Base-by-base conservation (phyloP, 768 basidiomycete species). In the Pisolithus sp. region DNA sequence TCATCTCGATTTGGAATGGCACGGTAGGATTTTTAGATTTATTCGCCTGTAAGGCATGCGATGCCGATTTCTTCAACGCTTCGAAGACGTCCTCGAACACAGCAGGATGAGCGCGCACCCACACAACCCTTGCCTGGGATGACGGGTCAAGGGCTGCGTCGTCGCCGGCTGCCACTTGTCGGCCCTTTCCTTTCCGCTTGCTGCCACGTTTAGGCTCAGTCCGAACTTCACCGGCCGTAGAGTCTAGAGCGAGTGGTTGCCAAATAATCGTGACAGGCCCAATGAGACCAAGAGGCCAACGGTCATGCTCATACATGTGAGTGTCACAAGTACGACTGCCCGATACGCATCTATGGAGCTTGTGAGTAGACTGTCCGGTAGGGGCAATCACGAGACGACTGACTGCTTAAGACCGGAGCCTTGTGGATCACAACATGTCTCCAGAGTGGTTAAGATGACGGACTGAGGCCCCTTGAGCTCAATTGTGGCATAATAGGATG, bases 101-200 rank as follows among this genome's bases (percentile, higher is more conserved):
- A 2, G 80, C 76, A 0, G 94, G 94, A 64, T 98, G 94, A 12
- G 81, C 73, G 45, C 83, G 79, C 18, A 94, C 59, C 92, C 94
- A 94, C 7, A 90, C 62, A 17, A 70, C 70, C 34, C 86, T 75
- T 5, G 47, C 48, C 7, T 51, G 51, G n/a, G 47, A 44, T 38
- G 49, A 48, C 26, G 53, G 36, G 28, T 49, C 50, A 36, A 52
- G 18, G 17, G 24, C 20, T 41, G 52, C 28, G 21, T 49, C 46
- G 49, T 60, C 49, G 2, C 58, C 59, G 50, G 62, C 63, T 26
- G 66, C 67, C 52, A 68, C 71, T 37, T 65, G 64, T 58, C 70
- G 73, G 21, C 59, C 59, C 43, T 71, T 73, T 21, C 59, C 59
- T 45, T 70, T 67, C 4, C 57, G 62, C 42, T 64, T 65, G 5